A percentile compares a stretch with the other conserved stretches of the same genome.
These are phyloP conservation scores for Cryptococcus sp. DNA, from an alignment of 1,284 basidiomycete species.

Conservation along the genomic window DNA sequence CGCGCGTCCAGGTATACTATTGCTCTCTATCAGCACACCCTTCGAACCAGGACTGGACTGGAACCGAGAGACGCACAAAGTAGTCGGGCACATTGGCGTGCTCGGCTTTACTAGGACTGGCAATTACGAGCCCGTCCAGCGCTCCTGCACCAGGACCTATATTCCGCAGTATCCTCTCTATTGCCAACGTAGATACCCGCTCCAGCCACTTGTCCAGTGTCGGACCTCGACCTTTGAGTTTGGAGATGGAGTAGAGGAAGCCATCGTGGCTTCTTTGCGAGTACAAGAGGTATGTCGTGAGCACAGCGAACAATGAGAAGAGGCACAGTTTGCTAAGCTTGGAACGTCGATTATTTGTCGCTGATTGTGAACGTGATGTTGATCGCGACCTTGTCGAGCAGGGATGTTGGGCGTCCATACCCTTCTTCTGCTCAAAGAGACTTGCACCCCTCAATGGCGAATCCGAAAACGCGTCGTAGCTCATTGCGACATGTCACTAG, in stretches of 20 bases:
- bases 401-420: too few species aligned
- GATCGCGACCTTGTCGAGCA: too few species aligned
- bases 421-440: too few species aligned
- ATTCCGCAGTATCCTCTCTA: conserved; percentile 37
- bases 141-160: conserved; percentile 50
- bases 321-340: too few species aligned
- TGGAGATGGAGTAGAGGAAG: neutral
- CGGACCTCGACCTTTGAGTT: neutral
- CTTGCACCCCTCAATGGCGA: too few species aligned
- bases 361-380: too few species aligned
- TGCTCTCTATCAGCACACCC: neutral
- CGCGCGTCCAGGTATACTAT: conserved; percentile 58
- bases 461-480: too few species aligned
- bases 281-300: too few species aligned
- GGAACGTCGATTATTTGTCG: too few species aligned
- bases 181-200: conserved; percentile 23
- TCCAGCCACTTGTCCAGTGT: neutral
- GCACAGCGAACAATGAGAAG: too few species aligned
- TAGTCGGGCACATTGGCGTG: conserved; percentile 53
- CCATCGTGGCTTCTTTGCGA: too few species aligned
- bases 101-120: conserved; percentile 47
- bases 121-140: conserved; percentile 53
- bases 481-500: too few species aligned
- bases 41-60: neutral
- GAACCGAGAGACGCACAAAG: conserved; percentile 37